phyloP scores from a whole-genome alignment of 2,329 filamentous ascomycete genomes.

The Trichoderma polysporum region DNA sequence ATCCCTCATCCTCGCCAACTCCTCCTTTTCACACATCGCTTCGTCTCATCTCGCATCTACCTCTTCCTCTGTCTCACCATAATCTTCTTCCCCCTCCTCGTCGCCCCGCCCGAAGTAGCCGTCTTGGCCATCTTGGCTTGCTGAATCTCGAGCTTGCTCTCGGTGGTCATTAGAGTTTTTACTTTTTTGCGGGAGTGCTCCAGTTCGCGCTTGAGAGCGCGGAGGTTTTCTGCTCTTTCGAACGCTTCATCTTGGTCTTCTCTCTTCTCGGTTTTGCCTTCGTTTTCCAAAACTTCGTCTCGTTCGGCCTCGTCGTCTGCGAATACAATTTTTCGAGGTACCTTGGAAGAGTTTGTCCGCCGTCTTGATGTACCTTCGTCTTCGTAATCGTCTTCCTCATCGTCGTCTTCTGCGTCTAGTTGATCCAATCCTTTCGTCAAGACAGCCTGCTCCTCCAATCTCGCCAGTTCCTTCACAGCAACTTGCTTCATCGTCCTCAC shows the following conservation, averaged over 20 bases:
- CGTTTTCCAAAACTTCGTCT: conserved; percentile 32
- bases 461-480: conserved; percentile 56
- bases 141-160: conserved; percentile 58
- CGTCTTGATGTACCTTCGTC: conserved; percentile 33
- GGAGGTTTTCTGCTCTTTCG: conserved; percentile 43
- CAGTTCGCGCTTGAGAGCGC: conserved; percentile 50
- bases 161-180: conserved; percentile 53
- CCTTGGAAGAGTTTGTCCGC: conserved; percentile 32
- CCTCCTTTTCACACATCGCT: background rate
- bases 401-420: conserved; percentile 37
- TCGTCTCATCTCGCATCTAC: conserved; percentile 34
- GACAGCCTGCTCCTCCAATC: conserved; percentile 54
- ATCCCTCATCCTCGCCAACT: background rate
- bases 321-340: conserved; percentile 54
- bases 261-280: conserved; percentile 26
- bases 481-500: conserved; percentile 62
- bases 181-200: conserved; percentile 54
- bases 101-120: conserved; percentile 58
- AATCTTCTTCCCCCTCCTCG: conserved; percentile 60
- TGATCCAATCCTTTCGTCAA: conserved; percentile 41
- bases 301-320: conserved; percentile 42
- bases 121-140: conserved; percentile 66
- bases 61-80: conserved; percentile 63
- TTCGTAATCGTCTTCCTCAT: conserved; percentile 35
- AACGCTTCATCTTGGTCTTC: conserved; percentile 32